Conservation (phyloP, 768 basidiomycete genomes). For the Pleurotus giganteus region DNA sequence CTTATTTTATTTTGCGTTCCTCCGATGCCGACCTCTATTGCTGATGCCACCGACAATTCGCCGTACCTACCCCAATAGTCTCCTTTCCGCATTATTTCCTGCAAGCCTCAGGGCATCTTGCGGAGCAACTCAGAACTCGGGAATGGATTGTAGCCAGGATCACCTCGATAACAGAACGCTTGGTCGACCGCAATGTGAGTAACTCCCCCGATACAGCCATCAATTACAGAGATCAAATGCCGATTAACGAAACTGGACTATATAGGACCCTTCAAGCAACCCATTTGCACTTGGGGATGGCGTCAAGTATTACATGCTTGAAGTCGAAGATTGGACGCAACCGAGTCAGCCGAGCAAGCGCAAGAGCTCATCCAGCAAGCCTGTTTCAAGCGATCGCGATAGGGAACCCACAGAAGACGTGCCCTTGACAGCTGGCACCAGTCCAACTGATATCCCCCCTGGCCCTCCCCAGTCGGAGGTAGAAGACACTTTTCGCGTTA, state of each 20-base stretch:
- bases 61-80: slow-evolving; percentile 42
- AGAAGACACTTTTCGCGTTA: slow-evolving; percentile 67
- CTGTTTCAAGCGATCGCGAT: slow-evolving; percentile 31
- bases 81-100: slow-evolving; percentile 98
- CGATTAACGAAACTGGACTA: slow-evolving; percentile 5
- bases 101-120: slow-evolving; percentile 80
- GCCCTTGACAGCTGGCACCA: slow-evolving; percentile 21
- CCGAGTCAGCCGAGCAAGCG: slow-evolving; percentile 61
- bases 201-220: slow-evolving; percentile 1
- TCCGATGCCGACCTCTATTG: slow-evolving; percentile 21
- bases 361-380: slow-evolving; percentile 50
- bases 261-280: slow-evolving; percentile 77
- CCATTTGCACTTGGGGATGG: slow-evolving; percentile 89
- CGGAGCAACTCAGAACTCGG: slow-evolving; percentile 83
- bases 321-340: slow-evolving; percentile 93
- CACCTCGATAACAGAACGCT: slow-evolving; percentile 80
- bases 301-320: slow-evolving; percentile 90
- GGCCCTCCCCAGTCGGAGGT: slow-evolving; percentile 69
- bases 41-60: slow-evolving; percentile 30
- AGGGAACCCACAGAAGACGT: slow-evolving; percentile 33
- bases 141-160: slow-evolving; percentile 97
- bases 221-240: slow-evolving; percentile 8
- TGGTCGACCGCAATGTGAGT: slow-evolving; percentile 77
- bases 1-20: slow-evolving; percentile 5
- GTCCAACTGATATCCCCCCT: slow-evolving; percentile 47